Percentiles rank a stretch among this genome's conserved stretches.
Evolutionary conservation across 768 basidiomycete genomes (phyloP).

Genomic region (Hericium alpestre): DNA sequence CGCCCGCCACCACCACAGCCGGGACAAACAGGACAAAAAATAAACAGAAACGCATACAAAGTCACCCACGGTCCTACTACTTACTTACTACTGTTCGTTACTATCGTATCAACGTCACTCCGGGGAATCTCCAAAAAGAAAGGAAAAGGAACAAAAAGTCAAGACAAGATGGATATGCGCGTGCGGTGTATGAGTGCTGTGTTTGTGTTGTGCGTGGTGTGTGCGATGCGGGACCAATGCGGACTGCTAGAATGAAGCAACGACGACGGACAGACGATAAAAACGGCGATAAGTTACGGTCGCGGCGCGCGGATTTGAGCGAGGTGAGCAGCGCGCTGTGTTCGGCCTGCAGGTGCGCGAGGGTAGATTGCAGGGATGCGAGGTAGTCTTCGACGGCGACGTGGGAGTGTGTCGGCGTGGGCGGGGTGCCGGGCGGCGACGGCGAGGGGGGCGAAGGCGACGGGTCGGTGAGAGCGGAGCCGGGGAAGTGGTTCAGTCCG

Average conservation of each 20-base stretch:
- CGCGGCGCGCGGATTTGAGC: conserved; percentile 70
- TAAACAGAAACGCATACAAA: too few species aligned
- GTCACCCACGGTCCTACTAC: too few species aligned
- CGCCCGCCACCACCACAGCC: too few species aligned
- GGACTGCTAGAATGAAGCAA: background rate
- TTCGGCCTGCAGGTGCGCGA: conserved; percentile 54
- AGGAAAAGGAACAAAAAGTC: background rate
- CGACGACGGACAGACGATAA: background rate
- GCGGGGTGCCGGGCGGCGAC: conserved; percentile 9
- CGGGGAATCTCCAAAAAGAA: background rate
- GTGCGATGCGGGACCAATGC: too few species aligned
- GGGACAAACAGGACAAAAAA: too few species aligned
- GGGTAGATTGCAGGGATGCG: conserved; percentile 52
- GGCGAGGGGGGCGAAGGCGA: conserved; percentile 12
- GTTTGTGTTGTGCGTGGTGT: background rate
- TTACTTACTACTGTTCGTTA: too few species aligned
- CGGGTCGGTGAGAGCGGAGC: conserved; percentile 3
- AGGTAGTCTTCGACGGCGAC: conserved; percentile 60
- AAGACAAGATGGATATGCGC: background rate
- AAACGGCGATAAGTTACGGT: conserved; percentile 19
- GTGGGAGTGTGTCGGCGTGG: conserved; percentile 18
- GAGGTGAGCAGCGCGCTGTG: conserved; percentile 55
- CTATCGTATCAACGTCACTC: background rate
- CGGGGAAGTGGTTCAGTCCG: conserved; percentile 3
- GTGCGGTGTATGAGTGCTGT: background rate